Percentiles rank a stretch among this genome's conserved stretches.
Conservation (phyloP, 495 filamentous ascomycete species). For the Penicillium dipodomyicola region DNA sequence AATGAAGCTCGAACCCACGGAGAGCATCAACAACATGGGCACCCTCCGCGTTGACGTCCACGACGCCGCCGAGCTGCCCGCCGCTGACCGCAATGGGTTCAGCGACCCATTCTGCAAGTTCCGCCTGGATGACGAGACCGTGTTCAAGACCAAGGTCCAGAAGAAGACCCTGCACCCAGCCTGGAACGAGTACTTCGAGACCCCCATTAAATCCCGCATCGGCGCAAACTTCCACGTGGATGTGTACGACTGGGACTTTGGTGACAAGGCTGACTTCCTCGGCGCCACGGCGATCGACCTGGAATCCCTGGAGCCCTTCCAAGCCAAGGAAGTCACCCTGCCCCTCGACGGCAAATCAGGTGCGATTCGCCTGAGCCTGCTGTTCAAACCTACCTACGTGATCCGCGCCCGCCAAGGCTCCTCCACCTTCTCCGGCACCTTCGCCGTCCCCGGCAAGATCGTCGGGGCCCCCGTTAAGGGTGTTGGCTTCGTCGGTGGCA, state of each 20-base stretch:
- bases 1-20: constrained; percentile 90
- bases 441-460: constrained; percentile 85
- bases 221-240: constrained; percentile 81
- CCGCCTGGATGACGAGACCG: constrained; percentile 75
- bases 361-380: constrained; percentile 71
- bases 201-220: constrained; percentile 74
- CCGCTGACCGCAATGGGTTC: constrained; percentile 92
- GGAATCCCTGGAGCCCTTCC: constrained; percentile 78
- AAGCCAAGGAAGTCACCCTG: constrained; percentile 66
- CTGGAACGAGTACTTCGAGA: constrained; percentile 96
- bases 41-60: constrained; percentile 87
- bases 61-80: constrained; percentile 81
- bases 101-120: constrained; percentile 98
- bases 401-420: constrained; percentile 84
- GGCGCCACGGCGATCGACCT: constrained; percentile 78
- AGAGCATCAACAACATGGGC: constrained; percentile 99
- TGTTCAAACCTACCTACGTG: constrained; percentile 96
- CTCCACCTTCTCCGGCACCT: constrained; percentile 89
- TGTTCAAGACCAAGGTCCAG: constrained; percentile 89
- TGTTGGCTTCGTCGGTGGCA: constrained; percentile 72
- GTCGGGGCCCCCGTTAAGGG: constrained; percentile 93
- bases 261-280: constrained; percentile 83
- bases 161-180: constrained; percentile 94
- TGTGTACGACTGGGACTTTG: constrained; percentile 94
- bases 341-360: constrained; percentile 87